A percentile compares a stretch with the other conserved stretches of the same genome.
Evolutionary conservation across 2,329 filamentous ascomycete species (phyloP).

Genomic region (Conoideocrella luteorostrata): DNA sequence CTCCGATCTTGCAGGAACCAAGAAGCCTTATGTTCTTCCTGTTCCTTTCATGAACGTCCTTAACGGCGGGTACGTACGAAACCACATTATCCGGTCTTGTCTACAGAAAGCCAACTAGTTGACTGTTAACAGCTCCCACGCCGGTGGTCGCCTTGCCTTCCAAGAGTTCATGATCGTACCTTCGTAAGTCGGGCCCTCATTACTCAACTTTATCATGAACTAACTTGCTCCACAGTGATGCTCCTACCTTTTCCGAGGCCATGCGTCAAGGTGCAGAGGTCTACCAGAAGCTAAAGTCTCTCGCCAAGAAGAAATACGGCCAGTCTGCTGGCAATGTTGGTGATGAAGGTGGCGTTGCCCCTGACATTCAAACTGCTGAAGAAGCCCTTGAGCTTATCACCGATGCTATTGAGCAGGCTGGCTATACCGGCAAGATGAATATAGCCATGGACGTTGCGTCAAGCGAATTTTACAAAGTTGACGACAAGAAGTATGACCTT

Average conservation of each 20-base stretch:
- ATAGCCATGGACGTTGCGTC: constrained; percentile 99
- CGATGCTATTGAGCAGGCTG: constrained; percentile 87
- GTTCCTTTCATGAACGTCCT: constrained; percentile 93
- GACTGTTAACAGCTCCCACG: constrained; percentile 65
- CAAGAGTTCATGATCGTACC: constrained; percentile 97
- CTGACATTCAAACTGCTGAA: constrained; percentile 94
- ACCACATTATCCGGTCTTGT: neutral
- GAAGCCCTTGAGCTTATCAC: constrained; percentile 97
- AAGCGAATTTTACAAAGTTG: constrained; percentile 98
- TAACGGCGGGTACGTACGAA: constrained; percentile 56
- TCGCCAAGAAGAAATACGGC: constrained; percentile 99
- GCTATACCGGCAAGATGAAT: constrained; percentile 92
- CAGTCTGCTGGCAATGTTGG: constrained; percentile 98
- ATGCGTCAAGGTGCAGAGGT: constrained; percentile 95
- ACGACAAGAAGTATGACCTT: constrained; percentile 98
- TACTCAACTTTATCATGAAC: constrained; percentile 7
- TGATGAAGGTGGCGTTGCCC: constrained; percentile 98
- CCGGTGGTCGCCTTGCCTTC: constrained; percentile 90
- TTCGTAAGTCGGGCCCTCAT: constrained; percentile 44
- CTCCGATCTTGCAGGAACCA: constrained; percentile 80
- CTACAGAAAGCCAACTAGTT: neutral
- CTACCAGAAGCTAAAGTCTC: constrained; percentile 93
- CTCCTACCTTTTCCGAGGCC: constrained; percentile 88
- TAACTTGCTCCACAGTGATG: constrained; percentile 45
- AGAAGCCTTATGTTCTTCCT: constrained; percentile 86